A percentile compares a stretch with the other conserved stretches of the same genome.
phyloP scores from a whole-genome alignment of 441 rosid species.

The Pelargonium fulgidum region DNA sequence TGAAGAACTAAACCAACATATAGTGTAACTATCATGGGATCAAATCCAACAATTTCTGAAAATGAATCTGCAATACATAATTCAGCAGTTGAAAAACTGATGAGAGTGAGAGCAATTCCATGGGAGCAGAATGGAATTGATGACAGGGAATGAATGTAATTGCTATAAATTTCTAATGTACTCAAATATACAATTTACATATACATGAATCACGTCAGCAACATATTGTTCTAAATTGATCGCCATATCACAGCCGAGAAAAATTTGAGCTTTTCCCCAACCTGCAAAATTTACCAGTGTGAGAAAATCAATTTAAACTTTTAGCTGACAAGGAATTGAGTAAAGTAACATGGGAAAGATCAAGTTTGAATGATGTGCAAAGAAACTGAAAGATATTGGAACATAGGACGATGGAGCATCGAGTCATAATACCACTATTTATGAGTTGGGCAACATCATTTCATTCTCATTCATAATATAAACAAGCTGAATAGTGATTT shows the following conservation, averaged over 20 bases:
- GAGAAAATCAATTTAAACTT: too few species aligned
- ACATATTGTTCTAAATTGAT: background rate
- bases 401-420: background rate
- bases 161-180: constrained; percentile 3
- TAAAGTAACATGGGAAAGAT: background rate
- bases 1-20: too few species aligned
- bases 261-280: background rate
- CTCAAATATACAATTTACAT: background rate
- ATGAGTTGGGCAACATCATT: constrained; percentile 20
- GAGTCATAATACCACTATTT: constrained; percentile 25
- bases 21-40: too few species aligned
- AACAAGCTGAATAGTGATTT: constrained; percentile 21
- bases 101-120: too few species aligned
- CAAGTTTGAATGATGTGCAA: too few species aligned
- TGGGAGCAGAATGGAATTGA: too few species aligned
- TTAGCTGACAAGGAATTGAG: background rate
- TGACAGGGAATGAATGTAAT: background rate
- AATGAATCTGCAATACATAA: too few species aligned
- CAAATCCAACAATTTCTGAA: too few species aligned
- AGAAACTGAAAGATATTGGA: background rate
- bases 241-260: too few species aligned
- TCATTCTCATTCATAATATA: constrained; percentile 27
- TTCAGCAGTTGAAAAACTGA: too few species aligned
- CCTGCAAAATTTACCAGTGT: background rate
- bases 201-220: background rate